phyloP scores from a whole-genome alignment of 2,329 filamentous ascomycete species.

The Cylindrodendrum hubeiense region DNA sequence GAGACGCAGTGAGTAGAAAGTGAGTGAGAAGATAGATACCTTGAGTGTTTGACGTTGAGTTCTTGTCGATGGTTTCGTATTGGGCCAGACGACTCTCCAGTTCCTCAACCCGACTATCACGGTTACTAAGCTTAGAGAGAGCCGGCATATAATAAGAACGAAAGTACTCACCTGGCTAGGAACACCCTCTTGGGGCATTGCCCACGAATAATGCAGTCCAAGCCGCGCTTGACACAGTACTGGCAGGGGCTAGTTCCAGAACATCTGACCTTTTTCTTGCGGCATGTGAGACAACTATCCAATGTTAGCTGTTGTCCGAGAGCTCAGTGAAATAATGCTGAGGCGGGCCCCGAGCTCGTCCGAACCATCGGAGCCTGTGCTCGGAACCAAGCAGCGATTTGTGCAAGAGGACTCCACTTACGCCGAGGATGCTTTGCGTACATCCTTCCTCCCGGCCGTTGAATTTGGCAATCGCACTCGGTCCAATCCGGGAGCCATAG shows the following conservation, averaged over 20 bases:
- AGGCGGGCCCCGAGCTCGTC: neutral
- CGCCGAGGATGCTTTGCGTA: conserved; percentile 43
- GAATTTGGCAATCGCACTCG: conserved; percentile 36
- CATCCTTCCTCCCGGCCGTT: conserved; percentile 34
- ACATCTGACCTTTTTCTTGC: conserved; percentile 44
- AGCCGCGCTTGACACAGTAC: conserved; percentile 42
- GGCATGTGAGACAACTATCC: conserved; percentile 41
- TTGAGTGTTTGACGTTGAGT: conserved; percentile 22
- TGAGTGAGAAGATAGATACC: conserved; percentile 12
- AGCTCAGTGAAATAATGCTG: neutral
- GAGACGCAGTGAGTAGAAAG: neutral
- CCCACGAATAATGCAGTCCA: conserved; percentile 43
- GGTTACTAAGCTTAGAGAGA: neutral
- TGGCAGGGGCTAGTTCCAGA: conserved; percentile 43
- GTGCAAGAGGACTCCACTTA: conserved; percentile 33
- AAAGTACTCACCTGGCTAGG: conserved; percentile 39
- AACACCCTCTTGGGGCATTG: conserved; percentile 45
- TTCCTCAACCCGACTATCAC: conserved; percentile 40
- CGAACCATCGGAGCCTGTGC: neutral
- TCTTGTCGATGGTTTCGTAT: conserved; percentile 40
- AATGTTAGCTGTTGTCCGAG: neutral
- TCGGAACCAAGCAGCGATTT: conserved; percentile 1
- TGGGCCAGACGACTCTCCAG: conserved; percentile 41
- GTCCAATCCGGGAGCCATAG: conserved; percentile 37
- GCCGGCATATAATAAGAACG: neutral